Percentiles rank a stretch among this genome's conserved stretches.
phyloP scores from a whole-genome alignment of 352 stramenopile genomes.

The Pythium myriotylum region DNA sequence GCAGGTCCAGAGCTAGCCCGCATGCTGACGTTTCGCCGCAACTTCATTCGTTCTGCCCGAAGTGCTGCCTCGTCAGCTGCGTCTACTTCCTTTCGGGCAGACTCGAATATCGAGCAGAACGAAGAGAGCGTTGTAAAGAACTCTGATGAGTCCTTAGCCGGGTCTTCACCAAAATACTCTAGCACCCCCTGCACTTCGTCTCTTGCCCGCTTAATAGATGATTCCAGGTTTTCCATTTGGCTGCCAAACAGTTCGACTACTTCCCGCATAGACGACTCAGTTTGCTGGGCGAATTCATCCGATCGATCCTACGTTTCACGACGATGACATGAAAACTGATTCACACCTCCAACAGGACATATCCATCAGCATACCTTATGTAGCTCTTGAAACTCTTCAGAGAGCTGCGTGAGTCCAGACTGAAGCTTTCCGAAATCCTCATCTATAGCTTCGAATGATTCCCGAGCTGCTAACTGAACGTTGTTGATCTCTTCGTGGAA shows the following conservation, averaged over 20 bases:
- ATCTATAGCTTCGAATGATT: conserved; percentile 70
- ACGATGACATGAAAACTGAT: too few relatives aligned
- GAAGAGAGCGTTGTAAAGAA: conserved; percentile 86
- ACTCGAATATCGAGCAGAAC: conserved; percentile 79
- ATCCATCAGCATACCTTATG: conserved; percentile 42
- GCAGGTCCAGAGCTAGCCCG: background rate
- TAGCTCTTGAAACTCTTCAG: conserved; percentile 46
- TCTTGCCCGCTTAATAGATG: conserved; percentile 37
- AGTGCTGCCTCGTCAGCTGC: conserved; percentile 54
- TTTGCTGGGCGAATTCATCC: conserved; percentile 5
- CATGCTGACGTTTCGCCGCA: conserved; percentile 40
- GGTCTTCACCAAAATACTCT: conserved; percentile 87
- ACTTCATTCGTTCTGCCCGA: conserved; percentile 62
- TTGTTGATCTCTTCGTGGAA: conserved; percentile 90
- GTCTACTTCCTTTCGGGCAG: conserved; percentile 71
- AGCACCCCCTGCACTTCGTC: conserved; percentile 77
- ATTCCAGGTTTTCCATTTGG: conserved; percentile 47
- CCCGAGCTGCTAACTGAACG: conserved; percentile 83
- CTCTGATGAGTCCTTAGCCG: conserved; percentile 62
- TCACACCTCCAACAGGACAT: too few relatives aligned
- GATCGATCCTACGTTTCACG: conserved; percentile 6
- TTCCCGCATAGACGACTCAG: conserved; percentile 39
- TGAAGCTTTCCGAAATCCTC: conserved; percentile 69
- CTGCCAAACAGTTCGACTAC: conserved; percentile 40
- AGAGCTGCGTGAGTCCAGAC: conserved; percentile 47